Base-by-base conservation (phyloP, 306 rosid genomes). In the Cucumis cinereus region DNA sequence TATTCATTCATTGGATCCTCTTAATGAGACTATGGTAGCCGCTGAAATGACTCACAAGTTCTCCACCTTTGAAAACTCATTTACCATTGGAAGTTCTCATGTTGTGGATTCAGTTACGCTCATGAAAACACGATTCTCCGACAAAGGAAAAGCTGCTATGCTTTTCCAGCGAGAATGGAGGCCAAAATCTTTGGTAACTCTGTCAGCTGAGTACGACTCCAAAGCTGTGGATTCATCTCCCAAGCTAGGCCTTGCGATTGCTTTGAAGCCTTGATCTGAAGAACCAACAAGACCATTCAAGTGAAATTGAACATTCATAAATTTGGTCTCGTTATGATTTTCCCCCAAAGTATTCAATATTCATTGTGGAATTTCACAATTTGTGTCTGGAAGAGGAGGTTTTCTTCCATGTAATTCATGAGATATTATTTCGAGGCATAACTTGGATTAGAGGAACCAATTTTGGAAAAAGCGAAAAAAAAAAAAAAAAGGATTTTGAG, bases 151-250 rank as follows among this genome's bases (percentile, higher is more conserved):
- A 82, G 87, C 82, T 10, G 96, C 96, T 10, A 80, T 88, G 81
- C 88, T 86, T 79, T 90, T 81, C 83, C 97, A 93, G 80, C 88
- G 89, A 23, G 90, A 86, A 61, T 93, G 98, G 98, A 93, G 97
- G 83, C 98, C 98, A 0, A 87, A 87, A 63, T 93, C 98, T n/a
- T 84, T 88, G 22, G 57, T 93, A 68, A 89, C 90, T n/a, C 63
- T 93, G 20, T 91, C 92, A 19, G 90, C 92, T 10, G 97, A 93
- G 83, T 93, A 90, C 26, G 94, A 93, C 81, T 86, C 90, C 0
- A 93, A 84, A 89, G 87, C 84, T 66, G 57, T 61, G n/a, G 78
- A 82, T 63, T 76, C 87, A 61, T 77, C 97, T 57, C 85, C 96
- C 74, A 93, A 87, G 81, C 50, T 91, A 15, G 98, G 98, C 79